Percentiles rank a stretch among this genome's conserved stretches.
Evolutionary conservation across 768 basidiomycete genomes (phyloP).

Genomic region (Lactarius trivialis): DNA sequence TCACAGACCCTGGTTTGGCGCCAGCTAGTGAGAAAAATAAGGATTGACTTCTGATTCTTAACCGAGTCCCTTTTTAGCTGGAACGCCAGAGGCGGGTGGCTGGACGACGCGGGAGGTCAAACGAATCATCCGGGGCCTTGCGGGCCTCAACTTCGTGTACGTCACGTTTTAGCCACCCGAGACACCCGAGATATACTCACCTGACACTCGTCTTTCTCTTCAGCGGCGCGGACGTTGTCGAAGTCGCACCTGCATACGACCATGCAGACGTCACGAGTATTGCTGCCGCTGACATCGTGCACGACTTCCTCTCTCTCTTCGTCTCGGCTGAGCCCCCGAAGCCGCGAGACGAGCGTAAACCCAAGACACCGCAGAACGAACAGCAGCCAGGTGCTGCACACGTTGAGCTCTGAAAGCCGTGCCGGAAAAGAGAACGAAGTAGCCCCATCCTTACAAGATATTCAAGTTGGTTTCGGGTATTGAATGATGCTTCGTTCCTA

Average conservation of each 20-base stretch:
- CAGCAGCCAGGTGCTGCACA: slow-evolving; percentile 12
- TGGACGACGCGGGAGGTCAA: slow-evolving; percentile 82
- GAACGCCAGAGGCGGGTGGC: slow-evolving; percentile 79
- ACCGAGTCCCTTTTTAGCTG: slow-evolving; percentile 40
- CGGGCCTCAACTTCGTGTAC: slow-evolving; percentile 75
- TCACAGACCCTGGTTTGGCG: slow-evolving; percentile 66
- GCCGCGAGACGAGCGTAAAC: slow-evolving; percentile 21
- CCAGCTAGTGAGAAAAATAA: slow-evolving; percentile 39
- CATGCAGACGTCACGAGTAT: slow-evolving; percentile 65
- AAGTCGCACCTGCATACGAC: slow-evolving; percentile 71
- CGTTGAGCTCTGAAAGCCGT: slow-evolving; percentile 28
- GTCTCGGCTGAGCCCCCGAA: slow-evolving; percentile 38
- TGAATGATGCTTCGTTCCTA: not conserved
- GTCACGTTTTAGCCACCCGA: slow-evolving; percentile 24
- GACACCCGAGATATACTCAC: not conserved
- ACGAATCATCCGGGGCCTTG: slow-evolving; percentile 70
- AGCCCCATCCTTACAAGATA: not conserved
- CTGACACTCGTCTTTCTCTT: not conserved
- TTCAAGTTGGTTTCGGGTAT: not conserved
- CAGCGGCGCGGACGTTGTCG: slow-evolving; percentile 67
- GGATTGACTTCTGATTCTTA: not conserved
- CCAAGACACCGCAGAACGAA: not conserved
- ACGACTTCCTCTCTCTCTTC: slow-evolving; percentile 62
- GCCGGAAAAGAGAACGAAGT: not conserved
- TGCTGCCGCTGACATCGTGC: slow-evolving; percentile 61